Base-by-base conservation (phyloP, 345 rosid genomes). In the Eucalyptus cloeziana region DNA sequence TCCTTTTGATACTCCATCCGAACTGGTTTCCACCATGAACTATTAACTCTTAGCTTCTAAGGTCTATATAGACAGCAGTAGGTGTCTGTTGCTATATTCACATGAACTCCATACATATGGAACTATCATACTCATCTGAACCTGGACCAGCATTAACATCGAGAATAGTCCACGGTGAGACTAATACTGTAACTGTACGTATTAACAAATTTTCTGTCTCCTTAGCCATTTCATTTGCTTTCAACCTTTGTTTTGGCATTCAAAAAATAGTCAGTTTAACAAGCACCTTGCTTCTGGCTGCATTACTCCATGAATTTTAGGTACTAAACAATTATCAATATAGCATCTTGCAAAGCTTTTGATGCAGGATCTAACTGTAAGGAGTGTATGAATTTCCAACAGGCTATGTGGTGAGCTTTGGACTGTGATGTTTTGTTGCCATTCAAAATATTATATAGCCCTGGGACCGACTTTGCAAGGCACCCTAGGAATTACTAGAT, bases 221-320 rank as follows among this genome's bases (percentile, higher is more conserved):
- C 31, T 60, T 60, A 60, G 67, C 27, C 67, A 2, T 0, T 25
- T 60, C 4, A 3, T 25, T 0, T 25, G 64, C n/a, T 4, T 10
- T 58, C 5, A 58, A 58, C 15, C 67, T 58, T 58, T 24, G 14
- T 58, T 25, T 2, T 10, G 15, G 67, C n/a, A 58, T 24, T 58
- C 7, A 58, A 58, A 25, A 58, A 5, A 25, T 25, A 58, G 67
- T 58, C 0, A 1, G 13, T 58, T 1, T 25, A 25, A 58, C 7
- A 58, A 25, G 64, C 13, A 11, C 15, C 64, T 58, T 58, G 0
- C n/a, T 25, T 58, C 4, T 58, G 64, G 5, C 64, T 10, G 25
- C 5, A 7, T 58, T 58, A 24, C 13, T 10, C 2, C n/a, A 2
- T 58, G n/a, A 58, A 25, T 58, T 58, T 10, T 25, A 58, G 15